These are phyloP conservation scores for Hymenoscyphus scutula DNA, from an alignment of 2,329 filamentous ascomycete genomes.

Conservation along the genomic window DNA sequence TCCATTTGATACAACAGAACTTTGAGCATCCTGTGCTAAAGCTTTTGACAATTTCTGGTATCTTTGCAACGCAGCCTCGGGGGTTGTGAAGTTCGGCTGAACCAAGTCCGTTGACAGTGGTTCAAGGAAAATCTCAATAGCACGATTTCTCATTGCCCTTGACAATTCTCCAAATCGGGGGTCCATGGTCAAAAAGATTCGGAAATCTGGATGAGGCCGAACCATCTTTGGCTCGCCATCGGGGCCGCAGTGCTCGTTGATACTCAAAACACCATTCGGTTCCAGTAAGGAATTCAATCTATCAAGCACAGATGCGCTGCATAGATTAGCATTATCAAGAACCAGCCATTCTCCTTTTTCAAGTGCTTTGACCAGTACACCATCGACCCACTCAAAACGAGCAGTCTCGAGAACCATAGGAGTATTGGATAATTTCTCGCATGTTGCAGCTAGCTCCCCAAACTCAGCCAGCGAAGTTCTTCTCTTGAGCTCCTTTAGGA, in stretches of 20 bases:
- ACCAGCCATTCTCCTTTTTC: constrained; percentile 88
- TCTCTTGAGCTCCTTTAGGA: constrained; percentile 32
- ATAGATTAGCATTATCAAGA: constrained; percentile 95
- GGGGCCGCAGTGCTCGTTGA: constrained; percentile 87
- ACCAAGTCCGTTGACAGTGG: constrained; percentile 23
- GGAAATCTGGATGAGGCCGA: constrained; percentile 79
- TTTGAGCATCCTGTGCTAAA: constrained; percentile 15
- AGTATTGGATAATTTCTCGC: constrained; percentile 46
- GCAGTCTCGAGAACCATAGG: constrained; percentile 65
- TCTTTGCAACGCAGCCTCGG: constrained; percentile 32
- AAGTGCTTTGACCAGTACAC: constrained; percentile 83
- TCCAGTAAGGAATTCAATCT: constrained; percentile 92
- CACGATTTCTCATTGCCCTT: constrained; percentile 92
- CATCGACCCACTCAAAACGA: constrained; percentile 94
- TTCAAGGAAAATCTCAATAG: constrained; percentile 81
- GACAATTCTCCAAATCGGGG: constrained; percentile 90
- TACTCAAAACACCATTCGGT: constrained; percentile 79
- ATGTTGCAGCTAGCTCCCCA: constrained; percentile 26
- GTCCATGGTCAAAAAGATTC: constrained; percentile 92
- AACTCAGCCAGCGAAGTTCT: constrained; percentile 43
- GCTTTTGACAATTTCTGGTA: constrained; percentile 28
- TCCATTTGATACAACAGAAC: neutral
- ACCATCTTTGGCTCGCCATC: constrained; percentile 80
- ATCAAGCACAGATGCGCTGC: constrained; percentile 91
- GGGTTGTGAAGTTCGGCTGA: constrained; percentile 7